Percentiles rank a stretch among this genome's conserved stretches.
Evolutionary conservation across 2,329 filamentous ascomycete species (phyloP).

Genomic region (Arthrobotrys conoides): DNA sequence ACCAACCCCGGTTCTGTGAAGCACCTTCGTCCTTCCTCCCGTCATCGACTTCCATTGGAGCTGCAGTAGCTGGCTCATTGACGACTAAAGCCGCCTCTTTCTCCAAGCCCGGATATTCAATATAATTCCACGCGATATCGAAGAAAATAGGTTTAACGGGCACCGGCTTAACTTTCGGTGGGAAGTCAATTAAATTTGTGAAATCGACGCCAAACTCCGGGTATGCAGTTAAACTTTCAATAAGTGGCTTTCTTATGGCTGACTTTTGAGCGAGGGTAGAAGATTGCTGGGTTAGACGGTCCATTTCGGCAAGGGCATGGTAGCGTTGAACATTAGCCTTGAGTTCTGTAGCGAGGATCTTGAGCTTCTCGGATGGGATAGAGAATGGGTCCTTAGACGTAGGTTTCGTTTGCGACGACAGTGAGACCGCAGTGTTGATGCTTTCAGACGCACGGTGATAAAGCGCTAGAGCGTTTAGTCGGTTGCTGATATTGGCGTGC

Average conservation of each 20-base stretch:
- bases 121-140: slow-evolving; percentile 97
- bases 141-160: slow-evolving; percentile 96
- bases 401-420: slow-evolving; percentile 66
- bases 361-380: slow-evolving; percentile 74
- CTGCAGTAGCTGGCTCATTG: slow-evolving; percentile 19
- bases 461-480: slow-evolving; percentile 86
- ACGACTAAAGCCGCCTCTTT: slow-evolving; percentile 62
- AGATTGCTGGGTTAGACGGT: slow-evolving; percentile 65
- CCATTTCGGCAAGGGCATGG: slow-evolving; percentile 87
- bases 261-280: slow-evolving; percentile 69
- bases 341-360: slow-evolving; percentile 75
- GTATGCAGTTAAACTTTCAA: slow-evolving; percentile 83
- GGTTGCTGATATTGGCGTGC: slow-evolving; percentile 80
- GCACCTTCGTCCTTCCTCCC: slow-evolving; percentile 52
- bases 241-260: slow-evolving; percentile 73
- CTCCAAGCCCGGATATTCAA: slow-evolving; percentile 81
- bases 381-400: slow-evolving; percentile 76
- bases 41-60: slow-evolving; percentile 63
- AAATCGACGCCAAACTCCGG: slow-evolving; percentile 80
- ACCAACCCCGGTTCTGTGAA: slow-evolving; percentile 62
- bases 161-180: slow-evolving; percentile 83
- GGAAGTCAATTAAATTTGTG: slow-evolving; percentile 85
- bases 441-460: slow-evolving; percentile 77
- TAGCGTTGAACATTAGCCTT: slow-evolving; percentile 82
- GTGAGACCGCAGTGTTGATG: slow-evolving; percentile 68